A percentile compares a stretch with the other conserved stretches of the same genome.
These are phyloP conservation scores for Tulasnella sp. DNA, from an alignment of 768 basidiomycete species.

Conservation along the genomic window DNA sequence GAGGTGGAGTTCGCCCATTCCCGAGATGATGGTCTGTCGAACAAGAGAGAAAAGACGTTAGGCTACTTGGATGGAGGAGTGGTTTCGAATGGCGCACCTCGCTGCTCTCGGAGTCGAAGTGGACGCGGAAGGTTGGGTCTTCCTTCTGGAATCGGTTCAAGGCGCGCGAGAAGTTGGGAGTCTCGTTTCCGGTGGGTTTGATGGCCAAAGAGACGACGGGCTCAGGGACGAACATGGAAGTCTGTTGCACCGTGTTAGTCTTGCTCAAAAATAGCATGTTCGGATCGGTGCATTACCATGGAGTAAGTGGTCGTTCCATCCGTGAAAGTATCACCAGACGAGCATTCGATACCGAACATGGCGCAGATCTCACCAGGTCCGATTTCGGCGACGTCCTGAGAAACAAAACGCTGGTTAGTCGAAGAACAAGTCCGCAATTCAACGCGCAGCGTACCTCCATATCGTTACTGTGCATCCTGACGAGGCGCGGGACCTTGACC, in stretches of 20 bases:
- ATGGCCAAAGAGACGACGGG: slow-evolving; percentile 95
- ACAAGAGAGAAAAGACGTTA: neutral
- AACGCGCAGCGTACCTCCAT: slow-evolving; percentile 65
- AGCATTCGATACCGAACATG: slow-evolving; percentile 97
- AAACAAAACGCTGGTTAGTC: neutral
- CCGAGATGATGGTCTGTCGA: slow-evolving; percentile 57
- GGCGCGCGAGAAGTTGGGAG: slow-evolving; percentile 93
- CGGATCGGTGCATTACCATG: slow-evolving; percentile 48
- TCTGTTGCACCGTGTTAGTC: slow-evolving; percentile 35
- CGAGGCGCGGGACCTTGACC: slow-evolving; percentile 91
- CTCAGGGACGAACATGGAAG: slow-evolving; percentile 97
- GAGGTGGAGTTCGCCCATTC: slow-evolving; percentile 98
- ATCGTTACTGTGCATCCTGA: slow-evolving; percentile 97
- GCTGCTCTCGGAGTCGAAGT: slow-evolving; percentile 86
- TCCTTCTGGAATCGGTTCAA: slow-evolving; percentile 97
- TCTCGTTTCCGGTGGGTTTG: slow-evolving; percentile 83
- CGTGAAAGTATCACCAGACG: slow-evolving; percentile 95
- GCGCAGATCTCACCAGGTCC: slow-evolving; percentile 99
- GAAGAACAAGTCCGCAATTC: neutral
- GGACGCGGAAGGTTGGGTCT: slow-evolving; percentile 97
- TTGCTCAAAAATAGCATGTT: neutral
- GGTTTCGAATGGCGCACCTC: slow-evolving; percentile 43
- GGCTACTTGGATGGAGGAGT: neutral
- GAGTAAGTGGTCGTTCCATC: slow-evolving; percentile 83
- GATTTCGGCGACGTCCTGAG: slow-evolving; percentile 79